phyloP scores from a whole-genome alignment of 2,329 filamentous ascomycete species.

The Ophiostoma ips region DNA sequence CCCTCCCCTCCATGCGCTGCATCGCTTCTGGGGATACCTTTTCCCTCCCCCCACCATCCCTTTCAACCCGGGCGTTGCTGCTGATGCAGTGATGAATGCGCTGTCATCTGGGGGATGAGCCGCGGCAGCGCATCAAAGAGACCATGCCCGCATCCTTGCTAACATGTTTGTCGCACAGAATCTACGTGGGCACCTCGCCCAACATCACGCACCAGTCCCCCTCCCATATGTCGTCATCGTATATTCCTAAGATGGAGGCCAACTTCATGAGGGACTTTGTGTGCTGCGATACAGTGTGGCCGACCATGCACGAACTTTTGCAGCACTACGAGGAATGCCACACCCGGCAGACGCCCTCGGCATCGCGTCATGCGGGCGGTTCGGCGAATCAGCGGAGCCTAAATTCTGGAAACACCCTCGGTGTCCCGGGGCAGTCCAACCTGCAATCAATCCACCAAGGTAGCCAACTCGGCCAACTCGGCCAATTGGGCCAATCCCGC shows the following conservation, averaged over 20 bases:
- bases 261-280: conserved; percentile 97
- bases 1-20: not conserved
- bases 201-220: conserved; percentile 68
- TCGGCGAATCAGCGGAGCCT: conserved; percentile 3
- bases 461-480: conserved; percentile 12
- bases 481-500: conserved; percentile 12
- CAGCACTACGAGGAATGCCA: conserved; percentile 96
- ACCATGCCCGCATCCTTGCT: too few species aligned
- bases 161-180: not conserved
- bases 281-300: conserved; percentile 80
- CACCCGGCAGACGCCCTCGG: conserved; percentile 48
- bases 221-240: conserved; percentile 91
- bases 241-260: conserved; percentile 88
- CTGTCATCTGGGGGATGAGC: too few species aligned
- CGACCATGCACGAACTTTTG: conserved; percentile 84
- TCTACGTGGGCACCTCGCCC: conserved; percentile 62
- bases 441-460: conserved; percentile 12
- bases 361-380: conserved; percentile 17
- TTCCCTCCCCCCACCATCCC: not conserved
- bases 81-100: too few species aligned
- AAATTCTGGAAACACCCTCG: conserved; percentile 1
- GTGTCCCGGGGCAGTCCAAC: conserved; percentile 6
- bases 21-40: not conserved
- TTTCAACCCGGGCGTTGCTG: not conserved
- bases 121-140: not conserved